A percentile compares a stretch with the other conserved stretches of the same genome.
Conservation (phyloP, 257 asterid species). For the Capsicum baccatum region DNA sequence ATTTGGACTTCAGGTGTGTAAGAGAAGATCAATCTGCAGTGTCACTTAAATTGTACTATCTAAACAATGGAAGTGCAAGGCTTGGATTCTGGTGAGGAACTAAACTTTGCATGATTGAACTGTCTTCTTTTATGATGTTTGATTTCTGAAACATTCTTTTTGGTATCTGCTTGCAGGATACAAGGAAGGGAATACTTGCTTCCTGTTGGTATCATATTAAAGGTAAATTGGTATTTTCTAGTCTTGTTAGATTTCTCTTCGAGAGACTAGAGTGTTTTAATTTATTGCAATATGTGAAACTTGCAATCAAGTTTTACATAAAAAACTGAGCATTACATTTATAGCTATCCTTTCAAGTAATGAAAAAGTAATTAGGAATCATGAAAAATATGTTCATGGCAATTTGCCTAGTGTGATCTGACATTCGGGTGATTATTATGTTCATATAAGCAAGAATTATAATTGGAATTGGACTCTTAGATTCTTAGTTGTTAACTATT, state of each 20-base stretch:
- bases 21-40: slow-evolving; percentile 91
- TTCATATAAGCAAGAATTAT: not conserved
- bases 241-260: slow-evolving; percentile 20
- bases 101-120: slow-evolving; percentile 24
- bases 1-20: slow-evolving; percentile 71
- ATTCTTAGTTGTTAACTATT: not conserved
- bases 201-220: slow-evolving; percentile 90
- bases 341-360: not conserved
- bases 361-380: not conserved
- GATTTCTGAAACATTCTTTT: slow-evolving; percentile 37
- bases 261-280: not conserved
- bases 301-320: slow-evolving; percentile 12
- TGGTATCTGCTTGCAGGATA: slow-evolving; percentile 60
- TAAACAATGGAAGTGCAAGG: slow-evolving; percentile 94
- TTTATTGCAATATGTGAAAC: not conserved
- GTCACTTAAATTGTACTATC: slow-evolving; percentile 77
- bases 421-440: not conserved
- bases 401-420: not conserved
- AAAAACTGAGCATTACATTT: not conserved
- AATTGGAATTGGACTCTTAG: not conserved
- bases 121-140: slow-evolving; percentile 29
- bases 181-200: slow-evolving; percentile 95
- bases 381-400: not conserved
- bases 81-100: slow-evolving; percentile 94
- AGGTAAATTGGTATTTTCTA: slow-evolving; percentile 50